Evolutionary conservation across 495 filamentous ascomycete species (phyloP).

Genomic region (Hypoxylon trugodes): DNA sequence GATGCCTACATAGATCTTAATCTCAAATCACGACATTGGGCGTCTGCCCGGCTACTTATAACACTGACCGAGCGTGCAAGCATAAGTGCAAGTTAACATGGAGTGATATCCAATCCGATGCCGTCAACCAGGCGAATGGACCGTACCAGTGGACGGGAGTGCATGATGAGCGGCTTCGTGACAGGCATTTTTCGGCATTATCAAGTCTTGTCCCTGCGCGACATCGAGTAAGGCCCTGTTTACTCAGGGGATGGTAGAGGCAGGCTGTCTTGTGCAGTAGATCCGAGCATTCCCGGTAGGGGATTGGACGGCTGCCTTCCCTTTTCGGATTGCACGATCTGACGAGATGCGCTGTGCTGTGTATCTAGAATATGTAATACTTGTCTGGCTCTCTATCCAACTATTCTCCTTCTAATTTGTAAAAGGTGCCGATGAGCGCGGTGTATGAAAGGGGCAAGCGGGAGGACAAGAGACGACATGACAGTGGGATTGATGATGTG

Average conservation of each 20-base stretch:
- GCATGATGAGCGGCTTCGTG: conserved; percentile 22
- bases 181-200: conserved; percentile 10
- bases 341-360: background rate
- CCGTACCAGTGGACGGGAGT: conserved; percentile 14
- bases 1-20: too few relatives aligned
- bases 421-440: background rate
- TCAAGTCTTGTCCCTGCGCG: conserved; percentile 5
- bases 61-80: background rate
- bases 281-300: background rate
- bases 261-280: background rate
- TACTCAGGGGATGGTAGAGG: background rate
- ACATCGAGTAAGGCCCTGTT: conserved; percentile 5
- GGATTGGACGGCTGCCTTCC: conserved; percentile 25
- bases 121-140: conserved; percentile 13
- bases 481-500: conserved; percentile 14
- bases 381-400: too few relatives aligned
- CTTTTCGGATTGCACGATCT: conserved; percentile 13
- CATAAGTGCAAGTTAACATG: conserved; percentile 15
- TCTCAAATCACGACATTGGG: too few relatives aligned
- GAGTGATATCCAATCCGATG: conserved; percentile 26
- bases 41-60: conserved; percentile 15
- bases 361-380: background rate
- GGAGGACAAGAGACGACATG: conserved; percentile 2
- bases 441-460: conserved; percentile 33
- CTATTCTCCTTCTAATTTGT: background rate